Conservation (phyloP, 345 rosid genomes). For the Populus ilicifolia region DNA sequence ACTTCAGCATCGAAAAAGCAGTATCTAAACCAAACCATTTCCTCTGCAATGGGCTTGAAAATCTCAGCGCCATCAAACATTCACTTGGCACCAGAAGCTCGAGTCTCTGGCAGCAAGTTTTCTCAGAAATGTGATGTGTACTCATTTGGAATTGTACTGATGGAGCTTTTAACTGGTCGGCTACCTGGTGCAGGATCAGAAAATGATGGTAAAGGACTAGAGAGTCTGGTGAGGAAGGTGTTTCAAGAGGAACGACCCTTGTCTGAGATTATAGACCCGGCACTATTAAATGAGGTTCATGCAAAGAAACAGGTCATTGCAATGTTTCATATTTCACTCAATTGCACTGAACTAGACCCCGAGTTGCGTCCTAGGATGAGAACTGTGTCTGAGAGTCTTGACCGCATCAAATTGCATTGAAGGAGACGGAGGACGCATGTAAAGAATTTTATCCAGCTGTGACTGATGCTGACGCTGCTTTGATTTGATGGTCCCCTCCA, state of each 20-base stretch:
- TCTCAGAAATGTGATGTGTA: constrained; percentile 86
- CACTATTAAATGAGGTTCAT: constrained; percentile 49
- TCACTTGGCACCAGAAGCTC: constrained; percentile 86
- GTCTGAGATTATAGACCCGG: constrained; percentile 70
- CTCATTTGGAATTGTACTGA: constrained; percentile 72
- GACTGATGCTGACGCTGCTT: constrained; percentile 3
- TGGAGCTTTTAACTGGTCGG: constrained; percentile 81
- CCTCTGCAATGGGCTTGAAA: constrained; percentile 43
- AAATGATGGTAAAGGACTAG: constrained; percentile 64
- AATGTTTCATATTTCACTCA: constrained; percentile 74
- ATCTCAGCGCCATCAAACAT: constrained; percentile 39
- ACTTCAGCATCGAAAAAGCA: constrained; percentile 45
- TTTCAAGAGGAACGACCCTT: constrained; percentile 62
- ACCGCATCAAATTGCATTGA: constrained; percentile 55
- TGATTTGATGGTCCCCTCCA: not conserved
- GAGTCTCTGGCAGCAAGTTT: constrained; percentile 54
- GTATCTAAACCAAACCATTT: constrained; percentile 34
- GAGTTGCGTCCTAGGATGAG: constrained; percentile 91
- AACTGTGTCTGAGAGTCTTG: constrained; percentile 70
- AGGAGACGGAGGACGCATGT: constrained; percentile 3
- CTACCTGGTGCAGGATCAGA: constrained; percentile 53
- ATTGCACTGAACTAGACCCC: constrained; percentile 82
- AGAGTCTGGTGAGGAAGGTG: constrained; percentile 56
- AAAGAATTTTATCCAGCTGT: constrained; percentile 9
- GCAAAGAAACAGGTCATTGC: constrained; percentile 66